phyloP scores from a whole-genome alignment of 2,329 filamentous ascomycete species.

The Exophiala xenobiotica region DNA sequence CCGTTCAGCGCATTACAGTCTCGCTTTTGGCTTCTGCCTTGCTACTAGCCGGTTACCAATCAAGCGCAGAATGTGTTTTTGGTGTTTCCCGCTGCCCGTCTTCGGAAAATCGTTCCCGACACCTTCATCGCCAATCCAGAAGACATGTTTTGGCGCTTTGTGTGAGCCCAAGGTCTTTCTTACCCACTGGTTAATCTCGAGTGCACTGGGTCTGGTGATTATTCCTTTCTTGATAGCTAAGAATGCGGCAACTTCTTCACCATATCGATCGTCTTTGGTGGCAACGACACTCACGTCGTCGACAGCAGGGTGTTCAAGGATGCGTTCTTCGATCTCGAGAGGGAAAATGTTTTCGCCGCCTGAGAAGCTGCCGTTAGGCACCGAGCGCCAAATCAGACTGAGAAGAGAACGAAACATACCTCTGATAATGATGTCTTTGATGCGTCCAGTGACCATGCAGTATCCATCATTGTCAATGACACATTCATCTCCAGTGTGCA shows the following conservation, averaged over 20 bases:
- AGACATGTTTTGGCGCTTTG: constrained; percentile 69
- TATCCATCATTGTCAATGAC: constrained; percentile 73
- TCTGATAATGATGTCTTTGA: constrained; percentile 88
- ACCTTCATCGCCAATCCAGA: constrained; percentile 66
- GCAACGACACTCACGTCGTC: constrained; percentile 66
- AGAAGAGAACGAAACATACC: constrained; percentile 5
- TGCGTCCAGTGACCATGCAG: constrained; percentile 64
- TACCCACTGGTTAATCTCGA: not conserved
- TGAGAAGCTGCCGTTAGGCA: not conserved
- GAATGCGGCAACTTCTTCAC: constrained; percentile 70
- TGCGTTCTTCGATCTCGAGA: constrained; percentile 82
- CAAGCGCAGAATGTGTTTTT: constrained; percentile 18
- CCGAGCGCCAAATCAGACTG: not conserved
- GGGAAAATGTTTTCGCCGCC: constrained; percentile 96
- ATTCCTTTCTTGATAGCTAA: constrained; percentile 26
- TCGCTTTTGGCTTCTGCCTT: no score
- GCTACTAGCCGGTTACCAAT: no score
- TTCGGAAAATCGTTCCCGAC: constrained; percentile 58
- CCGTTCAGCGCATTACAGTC: no score
- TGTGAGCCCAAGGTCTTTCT: constrained; percentile 40
- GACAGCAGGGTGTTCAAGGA: constrained; percentile 67
- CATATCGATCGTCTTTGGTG: constrained; percentile 66
- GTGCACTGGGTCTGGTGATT: not conserved
- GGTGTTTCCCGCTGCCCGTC: constrained; percentile 67
- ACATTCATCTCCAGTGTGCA: constrained; percentile 89